Evolutionary conservation across 2,329 filamentous ascomycete genomes (phyloP), one percentile per base, ranked within the genome.

Genomic region (Lachnellula willkommii): DNA sequence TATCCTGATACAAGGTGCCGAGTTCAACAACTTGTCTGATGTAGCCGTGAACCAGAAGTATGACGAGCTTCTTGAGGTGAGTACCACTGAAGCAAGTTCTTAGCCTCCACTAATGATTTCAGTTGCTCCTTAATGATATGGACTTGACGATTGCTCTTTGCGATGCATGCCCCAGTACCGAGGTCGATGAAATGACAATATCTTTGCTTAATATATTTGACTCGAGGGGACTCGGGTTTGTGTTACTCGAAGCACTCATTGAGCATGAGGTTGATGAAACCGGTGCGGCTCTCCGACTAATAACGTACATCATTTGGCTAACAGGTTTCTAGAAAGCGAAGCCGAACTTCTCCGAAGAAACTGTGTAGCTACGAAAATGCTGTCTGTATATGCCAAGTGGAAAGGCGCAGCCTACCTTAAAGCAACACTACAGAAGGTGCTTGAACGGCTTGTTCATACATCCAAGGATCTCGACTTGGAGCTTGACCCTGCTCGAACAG

Each of bases 381-480:
- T 88, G 2, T 87, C 85, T 0, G 77, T 87, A 7, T 88, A 87
- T 63, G 84, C 84, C 5, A 88, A 85, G 65, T 88, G 85, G 85
- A 88, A 87, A 70, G 85, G 85, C 12, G 73, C 78, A 15, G 69
- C 76, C 4, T 88, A 88, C 65, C 75, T 88, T 37, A 82, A 80
- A 62, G 74, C 76, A 14, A 88, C 85, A 1, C 73, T 88, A 9
- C 83, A 86, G 61, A 85, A 85, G 63, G 83, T 88, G 2, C 71
- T 88, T 1, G 83, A 87, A 66, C 75, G 84, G 50, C 73, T 88
- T 43, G 84, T 88, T 75, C 67, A 84, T 35, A 85, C 84, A 2
- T 84, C 84, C 0, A 82, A 86, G 60, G 83, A 87, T 57, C 73
- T 88, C 1, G 83, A 87, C 64, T 75, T 88, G 20, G 85, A 88